Evolutionary conservation across 140 eudicot genomes (phyloP).

Genomic region (Anethum foeniculum): DNA sequence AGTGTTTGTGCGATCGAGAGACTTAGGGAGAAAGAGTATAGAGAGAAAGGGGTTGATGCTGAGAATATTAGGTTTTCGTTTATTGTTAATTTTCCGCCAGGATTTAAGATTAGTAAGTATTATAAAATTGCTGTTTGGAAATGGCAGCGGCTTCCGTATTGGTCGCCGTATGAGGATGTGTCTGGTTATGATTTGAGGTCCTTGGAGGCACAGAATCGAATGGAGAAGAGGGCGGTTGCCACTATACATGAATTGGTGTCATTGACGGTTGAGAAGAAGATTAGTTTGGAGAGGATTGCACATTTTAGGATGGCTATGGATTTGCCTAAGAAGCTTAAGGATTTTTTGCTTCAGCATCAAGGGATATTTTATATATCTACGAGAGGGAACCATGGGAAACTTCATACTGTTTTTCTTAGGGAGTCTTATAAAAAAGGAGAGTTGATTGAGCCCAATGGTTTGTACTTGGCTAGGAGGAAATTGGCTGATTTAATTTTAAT

Average conservation of each 20-base stretch:
- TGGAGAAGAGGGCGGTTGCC: slow-evolving; percentile 84
- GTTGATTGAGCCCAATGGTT: slow-evolving; percentile 68
- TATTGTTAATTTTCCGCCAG: slow-evolving; percentile 77
- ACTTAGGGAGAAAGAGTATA: slow-evolving; percentile 59
- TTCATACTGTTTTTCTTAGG: slow-evolving; percentile 78
- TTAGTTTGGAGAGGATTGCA: slow-evolving; percentile 82
- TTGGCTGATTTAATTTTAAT: slow-evolving; percentile 53
- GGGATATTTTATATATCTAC: slow-evolving; percentile 93
- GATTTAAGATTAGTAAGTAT: slow-evolving; percentile 70
- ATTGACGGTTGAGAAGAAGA: slow-evolving; percentile 77
- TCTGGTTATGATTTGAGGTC: slow-evolving; percentile 85
- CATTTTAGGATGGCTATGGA: slow-evolving; percentile 79
- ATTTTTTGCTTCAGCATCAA: slow-evolving; percentile 77
- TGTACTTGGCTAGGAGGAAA: slow-evolving; percentile 80
- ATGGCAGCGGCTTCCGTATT: slow-evolving; percentile 90
- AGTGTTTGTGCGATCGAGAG: slow-evolving; percentile 64
- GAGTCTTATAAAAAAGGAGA: slow-evolving; percentile 85
- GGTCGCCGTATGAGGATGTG: slow-evolving; percentile 90
- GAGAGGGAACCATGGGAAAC: slow-evolving; percentile 81
- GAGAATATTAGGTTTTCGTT: slow-evolving; percentile 68
- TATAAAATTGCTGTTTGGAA: slow-evolving; percentile 85
- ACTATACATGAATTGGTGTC: slow-evolving; percentile 67
- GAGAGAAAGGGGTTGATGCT: slow-evolving; percentile 70
- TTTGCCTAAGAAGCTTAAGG: slow-evolving; percentile 82
- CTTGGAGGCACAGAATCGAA: slow-evolving; percentile 82